Base-by-base conservation (phyloP, 345 rosid genomes). In the Melaleuca quinquenervia region DNA sequence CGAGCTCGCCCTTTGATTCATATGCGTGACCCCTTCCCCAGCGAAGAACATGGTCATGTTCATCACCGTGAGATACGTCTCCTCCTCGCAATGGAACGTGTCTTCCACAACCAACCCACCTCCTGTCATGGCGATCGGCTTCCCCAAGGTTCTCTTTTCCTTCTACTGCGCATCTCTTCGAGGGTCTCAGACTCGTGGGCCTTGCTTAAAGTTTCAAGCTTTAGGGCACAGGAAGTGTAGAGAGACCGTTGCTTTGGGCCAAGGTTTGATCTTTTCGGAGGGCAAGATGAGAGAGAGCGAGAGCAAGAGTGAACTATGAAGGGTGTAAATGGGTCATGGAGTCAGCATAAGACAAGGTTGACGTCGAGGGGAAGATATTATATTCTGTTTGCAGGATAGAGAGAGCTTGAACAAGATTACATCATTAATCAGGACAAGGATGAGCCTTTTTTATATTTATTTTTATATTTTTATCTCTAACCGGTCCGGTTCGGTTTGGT, bases 21-120 rank as follows among this genome's bases (percentile, higher is more conserved):
- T 96, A 96, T 78, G 91, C 52, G 95, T 90, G 93, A 96, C 96
- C 52, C 98, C 99, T 86, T 97, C 98, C 84, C 96, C 95, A 87
- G 96, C 89, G 88, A 91, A 96, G 91, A 97, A 97, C 78, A 97
- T 89, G 60, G 95, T 93, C 14, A 96, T 97, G 87, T 96, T 97
- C 60, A 90, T 89, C 82, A 96, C 98, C 24, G 98, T 97, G 26
- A 95, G 92, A 75, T 92, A 90, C 85, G 90, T 92, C 85, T 93
- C 98, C 90, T 94, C 92, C 62, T 90, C 84, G 84, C 88, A 96
- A 3, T 92, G 86, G 88, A 89, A 97, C 78, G 88, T 93, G 50
- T 88, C 90, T 82, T 94, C 95, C 76, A 92, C 98, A 58, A 93
- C 96, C 64, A 93, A 86, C 29, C 89, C 90, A 29, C 86, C 87